phyloP scores from a whole-genome alignment of 2,329 filamentous ascomycete species.

The Pezizomycotina sp. region DNA sequence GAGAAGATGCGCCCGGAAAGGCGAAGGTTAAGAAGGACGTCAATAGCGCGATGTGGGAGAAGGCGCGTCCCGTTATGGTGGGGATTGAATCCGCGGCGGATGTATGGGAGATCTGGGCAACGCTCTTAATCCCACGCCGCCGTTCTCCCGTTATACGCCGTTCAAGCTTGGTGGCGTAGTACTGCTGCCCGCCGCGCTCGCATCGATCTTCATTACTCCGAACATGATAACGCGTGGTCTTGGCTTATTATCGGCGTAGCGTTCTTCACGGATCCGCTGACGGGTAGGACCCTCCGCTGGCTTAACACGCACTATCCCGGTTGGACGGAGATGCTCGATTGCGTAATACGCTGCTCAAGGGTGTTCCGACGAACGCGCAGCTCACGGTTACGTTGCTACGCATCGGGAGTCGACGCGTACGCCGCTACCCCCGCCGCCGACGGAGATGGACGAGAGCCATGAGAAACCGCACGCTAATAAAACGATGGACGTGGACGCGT shows the following conservation, averaged over 20 bases:
- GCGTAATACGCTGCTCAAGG: constrained; percentile 50
- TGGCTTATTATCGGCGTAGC: constrained; percentile 46
- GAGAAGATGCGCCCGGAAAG: constrained; percentile 33
- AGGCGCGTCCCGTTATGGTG: constrained; percentile 59
- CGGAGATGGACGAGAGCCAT: constrained; percentile 41
- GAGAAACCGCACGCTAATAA: constrained; percentile 21
- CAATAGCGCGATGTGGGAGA: constrained; percentile 58
- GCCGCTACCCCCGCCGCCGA: constrained; percentile 47
- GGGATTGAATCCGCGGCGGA: constrained; percentile 43
- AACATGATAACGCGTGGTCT: constrained; percentile 39
- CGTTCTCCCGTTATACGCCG: constrained; percentile 46
- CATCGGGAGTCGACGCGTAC: constrained; percentile 68
- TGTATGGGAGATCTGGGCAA: constrained; percentile 36
- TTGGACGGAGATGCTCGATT: constrained; percentile 21
- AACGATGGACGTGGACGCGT: constrained; percentile 34
- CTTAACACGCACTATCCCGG: constrained; percentile 38
- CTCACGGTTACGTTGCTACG: constrained; percentile 65
- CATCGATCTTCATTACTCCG: constrained; percentile 39
- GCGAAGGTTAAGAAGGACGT: constrained; percentile 59
- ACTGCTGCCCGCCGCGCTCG: constrained; percentile 31
- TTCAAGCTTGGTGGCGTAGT: constrained; percentile 35
- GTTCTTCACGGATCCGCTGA: constrained; percentile 66
- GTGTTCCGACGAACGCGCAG: constrained; percentile 74
- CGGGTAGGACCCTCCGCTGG: constrained; percentile 42
- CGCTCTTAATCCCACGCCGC: background rate